Percentiles rank a stretch among this genome's conserved stretches.
Conservation (phyloP, 345 rosid genomes). For the Gynandropsis gynandra region DNA sequence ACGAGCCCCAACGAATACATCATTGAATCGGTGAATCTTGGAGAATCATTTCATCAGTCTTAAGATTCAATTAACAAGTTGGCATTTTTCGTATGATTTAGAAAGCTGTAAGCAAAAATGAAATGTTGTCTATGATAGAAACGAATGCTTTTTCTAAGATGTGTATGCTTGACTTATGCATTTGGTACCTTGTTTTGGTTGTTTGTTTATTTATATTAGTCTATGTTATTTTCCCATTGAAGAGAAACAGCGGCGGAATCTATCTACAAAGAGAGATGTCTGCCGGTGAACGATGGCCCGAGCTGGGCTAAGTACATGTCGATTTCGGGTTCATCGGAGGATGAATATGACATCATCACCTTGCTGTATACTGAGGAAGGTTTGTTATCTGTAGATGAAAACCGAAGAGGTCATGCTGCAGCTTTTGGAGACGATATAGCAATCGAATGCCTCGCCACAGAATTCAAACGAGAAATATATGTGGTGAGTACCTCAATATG, state of each 20-base stretch:
- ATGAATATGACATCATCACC: constrained; percentile 83
- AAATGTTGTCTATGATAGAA: too few relatives aligned
- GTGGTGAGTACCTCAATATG: too few relatives aligned
- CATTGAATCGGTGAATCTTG: too few relatives aligned
- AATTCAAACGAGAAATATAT: constrained; percentile 85
- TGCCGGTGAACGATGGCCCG: constrained; percentile 65
- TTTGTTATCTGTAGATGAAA: constrained; percentile 81
- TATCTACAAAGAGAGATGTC: constrained; percentile 87
- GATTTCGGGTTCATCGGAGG: constrained; percentile 78
- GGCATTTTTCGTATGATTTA: too few relatives aligned
- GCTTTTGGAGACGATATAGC: constrained; percentile 99
- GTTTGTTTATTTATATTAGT: too few relatives aligned
- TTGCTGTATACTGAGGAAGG: constrained; percentile 95
- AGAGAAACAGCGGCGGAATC: constrained; percentile 93
- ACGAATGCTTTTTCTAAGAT: too few relatives aligned
- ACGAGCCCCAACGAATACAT: too few relatives aligned
- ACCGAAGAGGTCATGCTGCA: constrained; percentile 77
- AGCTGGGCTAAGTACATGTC: constrained; percentile 99
- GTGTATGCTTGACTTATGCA: too few relatives aligned
- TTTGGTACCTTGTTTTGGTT: neutral
- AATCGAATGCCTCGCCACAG: constrained; percentile 89
- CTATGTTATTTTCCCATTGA: constrained; percentile 31
- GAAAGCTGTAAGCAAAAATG: too few relatives aligned
- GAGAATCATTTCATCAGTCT: too few relatives aligned
- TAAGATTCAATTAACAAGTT: too few relatives aligned